phyloP scores from a whole-genome alignment of 2,329 filamentous ascomycete genomes.

The Metarhizium robertsii region DNA sequence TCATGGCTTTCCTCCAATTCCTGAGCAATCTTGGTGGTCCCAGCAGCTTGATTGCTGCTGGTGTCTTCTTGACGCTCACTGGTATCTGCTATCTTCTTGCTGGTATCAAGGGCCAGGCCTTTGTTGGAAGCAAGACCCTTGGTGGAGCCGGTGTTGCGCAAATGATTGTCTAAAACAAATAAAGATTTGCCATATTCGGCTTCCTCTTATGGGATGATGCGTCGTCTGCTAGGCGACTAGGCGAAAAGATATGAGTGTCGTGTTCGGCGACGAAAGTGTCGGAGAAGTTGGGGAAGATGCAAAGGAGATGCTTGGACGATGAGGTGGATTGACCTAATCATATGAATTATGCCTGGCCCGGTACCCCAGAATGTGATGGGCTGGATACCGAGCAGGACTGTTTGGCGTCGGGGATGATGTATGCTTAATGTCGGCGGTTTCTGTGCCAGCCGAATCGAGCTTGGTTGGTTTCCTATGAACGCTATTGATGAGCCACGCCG shows the following conservation, averaged over 20 bases:
- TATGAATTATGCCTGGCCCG: not conserved
- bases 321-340: not conserved
- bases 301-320: not conserved
- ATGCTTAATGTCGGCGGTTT: constrained; percentile 12
- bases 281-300: not conserved
- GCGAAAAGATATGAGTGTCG: not conserved
- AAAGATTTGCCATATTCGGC: not conserved
- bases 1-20: constrained; percentile 79
- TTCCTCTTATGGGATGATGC: not conserved
- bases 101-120: constrained; percentile 72
- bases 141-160: constrained; percentile 90
- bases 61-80: constrained; percentile 69
- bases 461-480: not conserved
- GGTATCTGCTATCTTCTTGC: constrained; percentile 73
- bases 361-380: not conserved
- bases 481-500: not conserved
- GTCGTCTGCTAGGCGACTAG: not conserved
- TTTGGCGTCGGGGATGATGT: constrained; percentile 21
- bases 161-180: constrained; percentile 73
- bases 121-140: constrained; percentile 90
- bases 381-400: constrained; percentile 15
- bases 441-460: not conserved
- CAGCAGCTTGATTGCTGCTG: constrained; percentile 77
- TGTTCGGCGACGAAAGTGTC: not conserved
- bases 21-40: constrained; percentile 57